Evolutionary conservation across 1,284 basidiomycete species (phyloP), one percentile per base, ranked within the genome.

Genomic region (Malassezia vespertilionis): DNA sequence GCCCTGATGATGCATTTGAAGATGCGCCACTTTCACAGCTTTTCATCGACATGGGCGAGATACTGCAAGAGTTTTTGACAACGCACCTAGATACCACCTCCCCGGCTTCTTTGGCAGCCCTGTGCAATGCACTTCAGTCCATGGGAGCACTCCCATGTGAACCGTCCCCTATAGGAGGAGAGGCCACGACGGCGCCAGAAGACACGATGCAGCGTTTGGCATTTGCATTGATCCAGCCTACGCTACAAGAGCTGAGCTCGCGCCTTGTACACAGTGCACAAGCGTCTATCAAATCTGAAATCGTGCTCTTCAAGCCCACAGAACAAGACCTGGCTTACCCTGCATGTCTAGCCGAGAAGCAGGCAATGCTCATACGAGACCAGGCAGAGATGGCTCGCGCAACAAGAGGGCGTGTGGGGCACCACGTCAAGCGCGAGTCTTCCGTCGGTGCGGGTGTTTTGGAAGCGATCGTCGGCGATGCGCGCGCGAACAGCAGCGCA

Each of bases 221-320:
- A n/a, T 12, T 3, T 9, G 22, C 31, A 1, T 51, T 42, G 48
- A 40, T 22, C 8, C 14, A 14, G n/a, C 43, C 42, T 1, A 24
- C 37, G 17, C 24, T 39, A 12, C 15, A 26, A 7, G 32, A 45
- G 5, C 8, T 45, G 27, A 12, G 37, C 11, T 14, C 17, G 32
- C 48, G 43, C 3, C 32, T 51, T 26, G 22, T 44, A 3, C 18
- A 21, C 9, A 27, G 32, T 11, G 47, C 41, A 9, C 10, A 37
- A 2, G 21, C 23, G 14, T 9, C 14, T 15, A 5, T 44, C 4
- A 41, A 31, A 18, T 9, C 6, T 11, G 20, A 50, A 5, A 23
- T 50, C 14, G 33, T 31, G 10, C 5, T 4, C 1, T 50, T 39
- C 27, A 7, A 10, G 10, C 41, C 47, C 5, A 33, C 22, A 4